These are phyloP conservation scores for Naganishia kalamii DNA, from an alignment of 768 basidiomycete species.

Conservation along the genomic window DNA sequence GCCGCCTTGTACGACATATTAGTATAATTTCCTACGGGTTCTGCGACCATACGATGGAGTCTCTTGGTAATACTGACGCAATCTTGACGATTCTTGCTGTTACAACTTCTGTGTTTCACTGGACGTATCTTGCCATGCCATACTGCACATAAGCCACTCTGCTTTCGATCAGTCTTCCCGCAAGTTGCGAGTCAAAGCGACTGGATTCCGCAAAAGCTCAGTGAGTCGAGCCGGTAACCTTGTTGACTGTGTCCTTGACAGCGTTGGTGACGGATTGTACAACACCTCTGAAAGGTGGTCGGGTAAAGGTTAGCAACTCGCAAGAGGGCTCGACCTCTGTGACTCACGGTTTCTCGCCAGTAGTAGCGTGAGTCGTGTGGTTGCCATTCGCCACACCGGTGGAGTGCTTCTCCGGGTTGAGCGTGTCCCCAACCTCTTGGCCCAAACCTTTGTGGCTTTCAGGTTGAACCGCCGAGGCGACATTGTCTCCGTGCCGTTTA, in stretches of 20 bases:
- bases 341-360: conserved; percentile 2
- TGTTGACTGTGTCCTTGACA: conserved; percentile 12
- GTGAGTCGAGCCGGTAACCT: neutral
- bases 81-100: too few relatives aligned
- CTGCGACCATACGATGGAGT: too few relatives aligned
- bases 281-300: neutral
- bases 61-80: too few relatives aligned
- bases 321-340: too few relatives aligned
- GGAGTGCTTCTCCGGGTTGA: conserved; percentile 16
- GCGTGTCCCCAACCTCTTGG: conserved; percentile 8
- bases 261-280: conserved; percentile 4
- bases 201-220: too few relatives aligned
- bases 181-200: too few relatives aligned
- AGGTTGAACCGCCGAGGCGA: neutral
- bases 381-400: neutral
- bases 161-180: too few relatives aligned
- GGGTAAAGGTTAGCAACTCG: neutral
- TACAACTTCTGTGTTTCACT: too few relatives aligned
- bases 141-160: too few relatives aligned
- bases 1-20: too few relatives aligned
- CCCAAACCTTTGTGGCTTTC: conserved; percentile 12
- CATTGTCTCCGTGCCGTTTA: neutral
- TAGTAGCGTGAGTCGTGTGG: neutral
- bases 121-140: too few relatives aligned
- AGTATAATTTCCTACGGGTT: neutral